These are phyloP conservation scores for Fusarium sp. DNA, from an alignment of 2,329 filamentous ascomycete genomes.

Conservation along the genomic window DNA sequence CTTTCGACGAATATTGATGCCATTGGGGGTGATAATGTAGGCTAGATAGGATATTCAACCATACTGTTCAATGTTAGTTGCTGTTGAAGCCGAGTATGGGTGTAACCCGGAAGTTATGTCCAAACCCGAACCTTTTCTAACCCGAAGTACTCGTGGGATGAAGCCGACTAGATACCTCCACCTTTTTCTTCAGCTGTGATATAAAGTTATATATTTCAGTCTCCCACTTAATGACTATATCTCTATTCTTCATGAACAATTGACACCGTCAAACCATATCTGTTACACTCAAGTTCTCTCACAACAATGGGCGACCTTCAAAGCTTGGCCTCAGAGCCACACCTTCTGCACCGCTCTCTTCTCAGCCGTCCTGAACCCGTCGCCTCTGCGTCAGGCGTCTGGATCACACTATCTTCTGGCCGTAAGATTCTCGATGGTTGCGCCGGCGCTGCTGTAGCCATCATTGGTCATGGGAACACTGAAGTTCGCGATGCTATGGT, in stretches of 20 bases:
- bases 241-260: rapidly evolving
- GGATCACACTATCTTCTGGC: slow-evolving; percentile 53
- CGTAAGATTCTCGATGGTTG: slow-evolving; percentile 74
- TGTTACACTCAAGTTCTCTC: background rate
- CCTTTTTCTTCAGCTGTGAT: background rate
- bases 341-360: slow-evolving; percentile 55
- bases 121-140: slow-evolving; percentile 20
- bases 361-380: slow-evolving; percentile 52
- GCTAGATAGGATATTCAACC: background rate
- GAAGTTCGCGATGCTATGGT: slow-evolving; percentile 72
- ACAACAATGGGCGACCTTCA: slow-evolving; percentile 15
- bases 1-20: slow-evolving; percentile 40
- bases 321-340: slow-evolving; percentile 22
- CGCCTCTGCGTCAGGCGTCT: slow-evolving; percentile 58
- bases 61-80: background rate
- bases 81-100: background rate
- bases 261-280: rapidly evolving
- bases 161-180: slow-evolving; percentile 12
- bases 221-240: rapidly evolving
- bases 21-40: background rate
- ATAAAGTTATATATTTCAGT: background rate
- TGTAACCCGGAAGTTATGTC: slow-evolving; percentile 13
- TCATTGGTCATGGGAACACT: slow-evolving; percentile 74
- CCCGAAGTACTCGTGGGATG: slow-evolving; percentile 13
- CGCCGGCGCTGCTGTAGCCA: slow-evolving; percentile 71